phyloP scores from a whole-genome alignment of 805 yeast genomes.

The Kodamaea sagamina region DNA sequence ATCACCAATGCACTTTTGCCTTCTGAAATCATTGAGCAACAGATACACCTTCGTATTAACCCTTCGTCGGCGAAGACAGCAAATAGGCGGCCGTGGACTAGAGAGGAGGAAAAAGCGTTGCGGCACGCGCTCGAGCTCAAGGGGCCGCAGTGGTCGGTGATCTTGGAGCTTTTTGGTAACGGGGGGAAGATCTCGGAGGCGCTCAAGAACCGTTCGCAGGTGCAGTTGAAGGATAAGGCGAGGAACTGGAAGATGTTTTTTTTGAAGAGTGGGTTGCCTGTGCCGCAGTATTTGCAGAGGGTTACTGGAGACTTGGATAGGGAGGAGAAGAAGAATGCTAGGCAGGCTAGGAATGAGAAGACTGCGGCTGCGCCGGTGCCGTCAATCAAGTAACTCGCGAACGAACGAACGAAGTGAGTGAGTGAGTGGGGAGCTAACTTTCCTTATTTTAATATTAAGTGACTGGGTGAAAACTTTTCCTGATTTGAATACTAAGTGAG shows the following conservation, averaged over 20 bases:
- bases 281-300: slow-evolving; percentile 76
- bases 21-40: slow-evolving; percentile 46
- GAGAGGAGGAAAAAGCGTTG: slow-evolving; percentile 84
- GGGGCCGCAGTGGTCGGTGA: slow-evolving; percentile 95
- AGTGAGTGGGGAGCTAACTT: too few species aligned
- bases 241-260: slow-evolving; percentile 92
- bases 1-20: slow-evolving; percentile 39
- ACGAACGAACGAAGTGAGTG: too few species aligned
- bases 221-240: slow-evolving; percentile 94
- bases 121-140: slow-evolving; percentile 74
- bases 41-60: slow-evolving; percentile 40
- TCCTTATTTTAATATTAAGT: too few species aligned
- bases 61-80: slow-evolving; percentile 31
- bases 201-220: slow-evolving; percentile 83
- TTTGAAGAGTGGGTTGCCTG: slow-evolving; percentile 68
- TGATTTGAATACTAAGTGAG: too few species aligned
- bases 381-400: slow-evolving; percentile 10
- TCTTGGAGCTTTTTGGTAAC: slow-evolving; percentile 86
- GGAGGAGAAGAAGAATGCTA: slow-evolving; percentile 44
- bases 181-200: slow-evolving; percentile 87
- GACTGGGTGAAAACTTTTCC: too few species aligned
- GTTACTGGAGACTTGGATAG: slow-evolving; percentile 86
- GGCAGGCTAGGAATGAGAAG: slow-evolving; percentile 30
- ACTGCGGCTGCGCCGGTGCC: slow-evolving; percentile 47
- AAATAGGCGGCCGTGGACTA: slow-evolving; percentile 75